Conservation (phyloP, 257 asterid genomes). For the Rehmannia glutinosa region DNA sequence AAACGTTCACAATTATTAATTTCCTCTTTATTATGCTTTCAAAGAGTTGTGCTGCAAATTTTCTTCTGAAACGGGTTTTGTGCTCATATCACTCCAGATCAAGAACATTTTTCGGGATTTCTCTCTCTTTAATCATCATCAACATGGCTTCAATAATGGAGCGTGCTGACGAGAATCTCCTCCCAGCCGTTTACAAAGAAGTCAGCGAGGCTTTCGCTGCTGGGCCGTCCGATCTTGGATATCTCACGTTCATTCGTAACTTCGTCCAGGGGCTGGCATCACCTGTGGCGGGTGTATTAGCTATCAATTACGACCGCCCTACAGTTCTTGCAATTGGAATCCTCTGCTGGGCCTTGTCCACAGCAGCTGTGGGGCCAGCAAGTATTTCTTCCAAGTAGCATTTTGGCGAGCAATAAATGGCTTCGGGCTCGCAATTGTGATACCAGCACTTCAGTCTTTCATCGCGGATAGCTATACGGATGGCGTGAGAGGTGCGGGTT, state of each 20-base stretch:
- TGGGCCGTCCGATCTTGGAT: constrained; percentile 97
- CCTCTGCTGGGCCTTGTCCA: constrained; percentile 90
- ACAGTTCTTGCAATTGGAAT: constrained; percentile 86
- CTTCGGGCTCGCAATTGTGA: constrained; percentile 88
- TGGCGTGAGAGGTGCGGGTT: constrained; percentile 81
- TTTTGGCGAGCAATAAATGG: constrained; percentile 94
- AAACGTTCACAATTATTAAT: neutral
- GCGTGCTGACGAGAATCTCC: constrained; percentile 99
- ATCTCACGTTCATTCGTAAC: constrained; percentile 79
- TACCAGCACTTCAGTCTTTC: constrained; percentile 92
- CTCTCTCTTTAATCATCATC: constrained; percentile 78
- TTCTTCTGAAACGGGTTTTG: neutral
- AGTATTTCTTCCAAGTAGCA: constrained; percentile 71
- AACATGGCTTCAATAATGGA: constrained; percentile 99
- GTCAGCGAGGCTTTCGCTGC: constrained; percentile 92
- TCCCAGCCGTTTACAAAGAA: constrained; percentile 97
- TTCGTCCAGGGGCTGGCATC: constrained; percentile 91
- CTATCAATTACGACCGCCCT: constrained; percentile 87
- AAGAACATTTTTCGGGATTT: constrained; percentile 65
- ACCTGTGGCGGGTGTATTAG: constrained; percentile 84
- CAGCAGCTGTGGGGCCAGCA: constrained; percentile 90
- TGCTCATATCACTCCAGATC: constrained; percentile 40
- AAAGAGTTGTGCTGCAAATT: neutral
- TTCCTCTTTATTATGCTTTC: constrained; percentile 3
- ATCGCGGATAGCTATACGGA: constrained; percentile 92